Evolutionary conservation across 2,329 filamentous ascomycete genomes (phyloP), one percentile per base, ranked within the genome.

Genomic region (Cladosporium colombiae): DNA sequence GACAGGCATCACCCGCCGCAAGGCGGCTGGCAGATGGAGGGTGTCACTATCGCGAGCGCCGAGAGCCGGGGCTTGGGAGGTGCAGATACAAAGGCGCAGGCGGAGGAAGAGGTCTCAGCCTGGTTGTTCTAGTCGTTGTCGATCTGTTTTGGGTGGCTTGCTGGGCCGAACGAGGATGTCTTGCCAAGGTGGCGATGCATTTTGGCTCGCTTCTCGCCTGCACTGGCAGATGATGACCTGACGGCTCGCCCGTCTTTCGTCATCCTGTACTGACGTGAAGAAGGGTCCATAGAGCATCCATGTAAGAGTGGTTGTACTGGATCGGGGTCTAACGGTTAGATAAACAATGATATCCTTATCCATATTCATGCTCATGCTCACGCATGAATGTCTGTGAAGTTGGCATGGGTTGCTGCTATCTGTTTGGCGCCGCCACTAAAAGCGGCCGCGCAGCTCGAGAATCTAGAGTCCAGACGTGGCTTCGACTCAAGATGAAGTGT

Each of bases 1-100:
- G 61, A 63, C 61, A 63, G 61, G 61, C 25, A 31, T 55, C 52
- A 55, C 52, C 49, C 60, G 60, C 29, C 49, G 29, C 27, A 33
- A 50, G 14, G 14, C 49, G 29, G 49, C 31, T 55, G 60, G 23
- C 13, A 35, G 33, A 35, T 16, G 33, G 2, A 6, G 33, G 60
- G 49, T 40, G 60, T 37, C 46, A 40, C 25, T 11, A 18, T 21
- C 27, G 52, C 40, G 25, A 56, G 49, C 25, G 50, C 50, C 61
- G 50, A 55, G 50, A 44, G 25, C 50, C 50, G 27, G 53, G 23
- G 29, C 18, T 25, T 25, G 33, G 46, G 35, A 18, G 37, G 5
- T 11, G 10, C 33, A 23, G 21, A 33, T 57, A 57, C 33, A 57
- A 27, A 57, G 33, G 33, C 27, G 13, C 53, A 37, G 31, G 21